Evolutionary conservation across 768 basidiomycete species (phyloP).

Genomic region (Russula griseocarnosa): DNA sequence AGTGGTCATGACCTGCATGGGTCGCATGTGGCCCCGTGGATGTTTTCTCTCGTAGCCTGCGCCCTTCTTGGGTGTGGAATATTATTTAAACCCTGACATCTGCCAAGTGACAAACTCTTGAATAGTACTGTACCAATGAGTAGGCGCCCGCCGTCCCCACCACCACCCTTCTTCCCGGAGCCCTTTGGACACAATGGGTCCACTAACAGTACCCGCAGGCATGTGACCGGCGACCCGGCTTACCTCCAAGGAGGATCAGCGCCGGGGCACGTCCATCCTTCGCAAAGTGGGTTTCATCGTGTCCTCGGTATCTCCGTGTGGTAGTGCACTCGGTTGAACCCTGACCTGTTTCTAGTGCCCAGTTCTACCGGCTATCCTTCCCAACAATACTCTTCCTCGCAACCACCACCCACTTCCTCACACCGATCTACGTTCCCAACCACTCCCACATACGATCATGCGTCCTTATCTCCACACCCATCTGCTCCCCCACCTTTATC

Average conservation of each 20-base stretch:
- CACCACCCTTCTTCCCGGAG: background rate
- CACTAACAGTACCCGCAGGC: no score
- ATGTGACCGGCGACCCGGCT: no score
- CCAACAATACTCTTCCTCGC: background rate
- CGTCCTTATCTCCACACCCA: background rate
- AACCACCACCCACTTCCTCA: background rate
- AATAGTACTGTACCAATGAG: background rate
- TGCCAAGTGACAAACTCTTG: background rate
- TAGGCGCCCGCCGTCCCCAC: background rate
- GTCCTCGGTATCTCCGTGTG: background rate
- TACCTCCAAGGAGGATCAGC: no score
- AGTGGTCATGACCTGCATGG: background rate
- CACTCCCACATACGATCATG: background rate
- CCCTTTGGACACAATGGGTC: background rate
- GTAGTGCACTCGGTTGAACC: background rate
- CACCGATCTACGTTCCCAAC: background rate
- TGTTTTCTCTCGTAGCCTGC: background rate
- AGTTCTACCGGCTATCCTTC: background rate
- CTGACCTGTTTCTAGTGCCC: background rate
- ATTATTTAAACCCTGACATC: slow-evolving; percentile 1
- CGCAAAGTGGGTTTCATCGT: no score
- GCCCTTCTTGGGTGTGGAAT: background rate
- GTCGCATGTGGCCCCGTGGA: background rate
- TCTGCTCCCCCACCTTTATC: background rate
- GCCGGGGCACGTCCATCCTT: no score